Evolutionary conservation across 2,329 filamentous ascomycete species (phyloP).

Genomic region (Beauveria pseudobassiana): DNA sequence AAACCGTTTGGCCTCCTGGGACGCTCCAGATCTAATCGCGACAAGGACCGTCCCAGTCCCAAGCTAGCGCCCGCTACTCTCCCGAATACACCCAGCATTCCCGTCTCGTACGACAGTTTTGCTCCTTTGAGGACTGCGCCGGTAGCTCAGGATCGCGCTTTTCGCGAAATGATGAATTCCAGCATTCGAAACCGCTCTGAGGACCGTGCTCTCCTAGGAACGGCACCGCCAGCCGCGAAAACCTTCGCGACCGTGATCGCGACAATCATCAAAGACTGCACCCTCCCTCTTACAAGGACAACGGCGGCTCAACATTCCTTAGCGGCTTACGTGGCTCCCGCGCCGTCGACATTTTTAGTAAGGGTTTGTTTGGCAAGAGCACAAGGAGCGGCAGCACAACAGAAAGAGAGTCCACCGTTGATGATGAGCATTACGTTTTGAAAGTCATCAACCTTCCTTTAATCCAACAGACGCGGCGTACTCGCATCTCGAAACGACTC

Average conservation of each 20-base stretch:
- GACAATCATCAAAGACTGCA: slow-evolving; percentile 29
- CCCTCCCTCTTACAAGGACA: slow-evolving; percentile 51
- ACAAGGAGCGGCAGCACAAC: slow-evolving; percentile 62
- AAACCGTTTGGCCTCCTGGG: slow-evolving; percentile 48
- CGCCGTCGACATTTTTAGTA: slow-evolving; percentile 74
- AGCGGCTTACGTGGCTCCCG: slow-evolving; percentile 66
- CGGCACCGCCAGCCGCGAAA: slow-evolving; percentile 32
- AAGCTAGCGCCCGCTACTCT: slow-evolving; percentile 25
- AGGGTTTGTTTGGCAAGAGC: slow-evolving; percentile 75
- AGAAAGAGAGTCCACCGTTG: slow-evolving; percentile 58
- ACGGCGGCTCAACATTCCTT: slow-evolving; percentile 58
- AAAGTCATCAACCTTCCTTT: slow-evolving; percentile 81
- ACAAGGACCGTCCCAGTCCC: slow-evolving; percentile 38
- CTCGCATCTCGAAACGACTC: slow-evolving; percentile 81
- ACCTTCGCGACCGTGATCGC: slow-evolving; percentile 39
- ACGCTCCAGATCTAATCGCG: slow-evolving; percentile 44
- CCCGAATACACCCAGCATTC: slow-evolving; percentile 19
- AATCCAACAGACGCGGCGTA: slow-evolving; percentile 82
- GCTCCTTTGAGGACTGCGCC: slow-evolving; percentile 53
- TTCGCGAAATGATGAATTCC: slow-evolving; percentile 60
- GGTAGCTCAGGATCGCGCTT: slow-evolving; percentile 56
- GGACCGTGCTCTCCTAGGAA: slow-evolving; percentile 52
- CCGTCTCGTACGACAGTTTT: slow-evolving; percentile 22
- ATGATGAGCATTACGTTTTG: slow-evolving; percentile 76
- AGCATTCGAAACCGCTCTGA: slow-evolving; percentile 63